Percentiles rank a stretch among this genome's conserved stretches.
Evolutionary conservation across 768 basidiomycete genomes (phyloP).

Genomic region (Termitomyces heimii): DNA sequence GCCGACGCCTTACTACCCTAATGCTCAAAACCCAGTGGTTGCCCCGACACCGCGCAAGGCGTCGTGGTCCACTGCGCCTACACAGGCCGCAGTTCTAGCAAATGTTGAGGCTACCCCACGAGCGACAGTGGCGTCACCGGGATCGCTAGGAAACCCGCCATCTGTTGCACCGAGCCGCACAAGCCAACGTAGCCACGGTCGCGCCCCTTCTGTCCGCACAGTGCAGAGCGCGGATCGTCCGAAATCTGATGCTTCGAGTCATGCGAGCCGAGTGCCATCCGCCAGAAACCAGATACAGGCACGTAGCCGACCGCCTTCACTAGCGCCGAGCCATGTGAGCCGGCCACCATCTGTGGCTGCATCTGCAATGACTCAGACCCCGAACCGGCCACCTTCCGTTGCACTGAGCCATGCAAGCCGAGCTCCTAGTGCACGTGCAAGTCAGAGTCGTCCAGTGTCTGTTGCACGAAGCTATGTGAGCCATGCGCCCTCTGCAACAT

Average conservation of each 20-base stretch:
- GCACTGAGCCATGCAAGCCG: neutral
- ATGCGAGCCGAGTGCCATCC: neutral
- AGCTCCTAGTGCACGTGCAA: neutral
- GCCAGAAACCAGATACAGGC: neutral
- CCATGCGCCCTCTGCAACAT: neutral
- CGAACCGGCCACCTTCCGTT: neutral
- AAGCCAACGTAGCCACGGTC: neutral
- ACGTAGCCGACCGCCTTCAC: neutral
- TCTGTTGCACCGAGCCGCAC: slow-evolving; percentile 1
- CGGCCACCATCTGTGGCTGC: neutral
- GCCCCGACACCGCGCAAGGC: neutral
- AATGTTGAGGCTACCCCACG: neutral
- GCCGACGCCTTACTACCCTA: neutral
- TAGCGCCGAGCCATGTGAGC: neutral
- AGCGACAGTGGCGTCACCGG: neutral
- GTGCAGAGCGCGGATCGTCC: neutral
- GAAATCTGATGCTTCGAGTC: neutral
- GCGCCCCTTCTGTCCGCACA: neutral
- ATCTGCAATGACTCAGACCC: neutral
- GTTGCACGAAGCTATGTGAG: neutral
- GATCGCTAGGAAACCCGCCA: neutral
- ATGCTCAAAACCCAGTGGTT: neutral
- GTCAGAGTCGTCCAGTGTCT: neutral
- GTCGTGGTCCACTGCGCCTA: neutral
- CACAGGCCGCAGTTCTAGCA: neutral